Percentiles rank a stretch among this genome's conserved stretches.
Evolutionary conservation across 2,329 filamentous ascomycete genomes (phyloP).

Genomic region (Sordariomycetes sp.): DNA sequence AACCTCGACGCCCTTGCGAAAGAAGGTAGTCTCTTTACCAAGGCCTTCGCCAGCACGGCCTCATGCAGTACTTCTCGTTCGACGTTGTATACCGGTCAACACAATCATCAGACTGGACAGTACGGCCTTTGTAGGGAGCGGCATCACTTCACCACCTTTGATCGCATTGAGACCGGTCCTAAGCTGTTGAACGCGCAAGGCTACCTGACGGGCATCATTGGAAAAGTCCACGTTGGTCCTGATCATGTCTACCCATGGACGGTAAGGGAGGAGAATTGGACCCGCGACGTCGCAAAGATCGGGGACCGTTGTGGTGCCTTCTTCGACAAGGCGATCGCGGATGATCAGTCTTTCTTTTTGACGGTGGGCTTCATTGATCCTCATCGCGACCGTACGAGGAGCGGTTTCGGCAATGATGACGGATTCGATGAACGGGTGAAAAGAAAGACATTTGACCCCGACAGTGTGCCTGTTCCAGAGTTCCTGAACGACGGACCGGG

Average conservation of each 20-base stretch:
- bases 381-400: conserved; percentile 29
- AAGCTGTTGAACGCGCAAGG: conserved; percentile 25
- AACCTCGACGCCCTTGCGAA: conserved; percentile 29
- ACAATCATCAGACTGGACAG: conserved; percentile 37
- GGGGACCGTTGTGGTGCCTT: conserved; percentile 27
- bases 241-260: conserved; percentile 30
- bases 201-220: conserved; percentile 35
- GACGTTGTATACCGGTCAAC: conserved; percentile 37
- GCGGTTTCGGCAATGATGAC: conserved; percentile 30
- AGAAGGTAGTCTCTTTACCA: conserved; percentile 23
- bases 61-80: conserved; percentile 37
- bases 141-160: conserved; percentile 33
- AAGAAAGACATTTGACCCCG: conserved; percentile 5
- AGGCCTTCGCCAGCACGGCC: conserved; percentile 33
- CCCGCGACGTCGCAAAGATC: conserved; percentile 30
- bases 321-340: conserved; percentile 21
- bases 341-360: conserved; percentile 28
- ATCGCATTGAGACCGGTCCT: conserved; percentile 31
- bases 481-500: conserved; percentile 30
- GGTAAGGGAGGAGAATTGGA: conserved; percentile 26
- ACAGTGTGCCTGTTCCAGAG: conserved; percentile 26
- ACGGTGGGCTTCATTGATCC: conserved; percentile 39
- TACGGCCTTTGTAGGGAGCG: conserved; percentile 29
- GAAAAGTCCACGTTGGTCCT: conserved; percentile 39
- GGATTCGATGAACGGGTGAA: not conserved